Evolutionary conservation across 202 grass and related monocot species (phyloP).

Genomic region (Dendrocalamus latiflorus): DNA sequence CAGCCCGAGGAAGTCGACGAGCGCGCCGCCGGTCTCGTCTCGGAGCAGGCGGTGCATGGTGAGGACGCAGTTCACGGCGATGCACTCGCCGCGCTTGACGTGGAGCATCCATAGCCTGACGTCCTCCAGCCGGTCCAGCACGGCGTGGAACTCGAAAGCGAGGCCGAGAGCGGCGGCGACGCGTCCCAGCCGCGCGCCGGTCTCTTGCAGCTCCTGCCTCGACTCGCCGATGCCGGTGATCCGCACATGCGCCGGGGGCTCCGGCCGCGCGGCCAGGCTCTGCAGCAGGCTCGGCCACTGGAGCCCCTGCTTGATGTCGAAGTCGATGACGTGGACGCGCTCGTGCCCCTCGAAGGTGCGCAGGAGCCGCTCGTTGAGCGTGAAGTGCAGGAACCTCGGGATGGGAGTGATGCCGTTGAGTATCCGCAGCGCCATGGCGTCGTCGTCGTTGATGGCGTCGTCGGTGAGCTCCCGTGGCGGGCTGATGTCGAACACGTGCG

Average conservation of each 20-base stretch:
- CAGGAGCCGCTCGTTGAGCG: conserved; percentile 63
- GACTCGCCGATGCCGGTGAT: conserved; percentile 90
- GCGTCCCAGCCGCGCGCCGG: conserved; percentile 48
- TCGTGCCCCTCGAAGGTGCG: conserved; percentile 75
- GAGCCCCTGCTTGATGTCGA: conserved; percentile 95
- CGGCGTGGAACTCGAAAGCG: conserved; percentile 81
- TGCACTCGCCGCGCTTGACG: conserved; percentile 76
- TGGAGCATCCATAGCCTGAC: conserved; percentile 98
- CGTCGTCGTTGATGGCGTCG: no score
- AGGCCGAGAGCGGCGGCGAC: conserved; percentile 54
- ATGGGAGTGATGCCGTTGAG: conserved; percentile 74
- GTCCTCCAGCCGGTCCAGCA: conserved; percentile 84
- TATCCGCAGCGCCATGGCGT: conserved; percentile 47
- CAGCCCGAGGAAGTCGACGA: no score
- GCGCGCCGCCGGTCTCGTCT: conserved; percentile 45
- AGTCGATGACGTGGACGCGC: conserved; percentile 87
- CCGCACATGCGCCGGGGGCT: conserved; percentile 57
- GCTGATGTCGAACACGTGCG: conserved; percentile 59
- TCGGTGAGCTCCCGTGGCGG: conserved; percentile 52
- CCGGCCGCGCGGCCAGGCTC: conserved; percentile 28
- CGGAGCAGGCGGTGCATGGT: conserved; percentile 63
- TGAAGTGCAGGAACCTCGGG: conserved; percentile 88
- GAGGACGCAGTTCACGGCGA: conserved; percentile 74
- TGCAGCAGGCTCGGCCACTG: conserved; percentile 96
- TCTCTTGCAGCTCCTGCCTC: conserved; percentile 66